These are phyloP conservation scores for Debaryomyces coudertii DNA, from an alignment of 1,139 yeast species.

Conservation along the genomic window DNA sequence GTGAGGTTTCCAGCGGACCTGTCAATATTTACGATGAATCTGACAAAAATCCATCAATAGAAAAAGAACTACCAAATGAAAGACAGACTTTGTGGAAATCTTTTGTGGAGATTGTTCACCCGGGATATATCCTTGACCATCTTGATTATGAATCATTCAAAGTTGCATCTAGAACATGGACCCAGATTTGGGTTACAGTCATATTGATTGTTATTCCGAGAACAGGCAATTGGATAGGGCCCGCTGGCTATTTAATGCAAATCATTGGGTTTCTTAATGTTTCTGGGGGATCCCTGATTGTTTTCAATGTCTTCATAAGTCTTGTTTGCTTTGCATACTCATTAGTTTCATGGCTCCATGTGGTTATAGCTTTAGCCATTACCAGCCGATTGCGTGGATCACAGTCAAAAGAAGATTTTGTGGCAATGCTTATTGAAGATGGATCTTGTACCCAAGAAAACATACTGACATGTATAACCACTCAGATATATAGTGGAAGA, in stretches of 20 bases:
- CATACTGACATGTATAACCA: conserved; percentile 23
- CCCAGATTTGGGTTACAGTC: conserved; percentile 32
- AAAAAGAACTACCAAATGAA: conserved; percentile 11
- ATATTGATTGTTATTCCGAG: conserved; percentile 30
- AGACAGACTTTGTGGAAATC: conserved; percentile 18
- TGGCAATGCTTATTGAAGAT: conserved; percentile 24
- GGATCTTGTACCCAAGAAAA: conserved; percentile 32
- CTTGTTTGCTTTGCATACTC: conserved; percentile 22
- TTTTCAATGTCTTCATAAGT: conserved; percentile 21
- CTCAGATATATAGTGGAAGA: conserved; percentile 32
- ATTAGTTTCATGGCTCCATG: conserved; percentile 29
- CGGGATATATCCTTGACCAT: conserved; percentile 33
- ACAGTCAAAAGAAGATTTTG: conserved; percentile 25
- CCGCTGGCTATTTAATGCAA: conserved; percentile 32
- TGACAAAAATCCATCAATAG: conserved; percentile 13
- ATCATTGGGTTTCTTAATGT: conserved; percentile 32
- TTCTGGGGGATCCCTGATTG: conserved; percentile 34
- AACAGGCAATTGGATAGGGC: conserved; percentile 34
- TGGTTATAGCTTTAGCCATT: conserved; percentile 30
- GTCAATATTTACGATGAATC: conserved; percentile 14
- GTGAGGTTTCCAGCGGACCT: background rate
- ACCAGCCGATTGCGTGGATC: conserved; percentile 24
- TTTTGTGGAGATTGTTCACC: conserved; percentile 19
- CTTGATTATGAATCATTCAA: conserved; percentile 30
- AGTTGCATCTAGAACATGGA: conserved; percentile 30